Percentiles rank a stretch among this genome's conserved stretches.
phyloP scores from a whole-genome alignment of 2,329 filamentous ascomycete species.

The Leptodontidium sp. region DNA sequence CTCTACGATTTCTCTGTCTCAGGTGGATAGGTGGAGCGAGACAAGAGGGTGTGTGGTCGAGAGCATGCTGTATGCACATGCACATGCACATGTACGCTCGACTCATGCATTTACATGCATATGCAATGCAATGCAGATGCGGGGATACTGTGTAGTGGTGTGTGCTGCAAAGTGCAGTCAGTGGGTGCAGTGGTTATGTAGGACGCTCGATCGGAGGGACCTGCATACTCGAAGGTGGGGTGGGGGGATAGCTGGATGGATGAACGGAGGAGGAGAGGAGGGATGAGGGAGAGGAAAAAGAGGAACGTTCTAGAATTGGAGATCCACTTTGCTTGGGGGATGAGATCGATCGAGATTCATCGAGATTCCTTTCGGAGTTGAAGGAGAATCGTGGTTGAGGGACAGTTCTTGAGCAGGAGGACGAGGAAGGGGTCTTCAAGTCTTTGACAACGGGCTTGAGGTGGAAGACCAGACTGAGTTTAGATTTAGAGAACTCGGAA shows the following conservation, averaged over 20 bases:
- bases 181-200: slow-evolving; percentile 14
- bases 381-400: neutral
- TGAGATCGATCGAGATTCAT: slow-evolving; percentile 1
- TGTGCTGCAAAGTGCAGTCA: neutral
- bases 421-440: neutral
- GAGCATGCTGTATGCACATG: slow-evolving; percentile 12
- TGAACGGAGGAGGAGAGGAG: neutral
- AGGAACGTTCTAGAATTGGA: slow-evolving; percentile 1
- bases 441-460: neutral
- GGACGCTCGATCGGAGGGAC: slow-evolving; percentile 28
- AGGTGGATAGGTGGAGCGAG: neutral
- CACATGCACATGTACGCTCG: slow-evolving; percentile 14
- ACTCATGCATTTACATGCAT: slow-evolving; percentile 20
- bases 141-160: neutral
- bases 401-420: neutral
- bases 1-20: neutral
- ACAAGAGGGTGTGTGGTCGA: slow-evolving; percentile 16
- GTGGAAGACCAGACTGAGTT: neutral
- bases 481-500: neutral
- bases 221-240: slow-evolving; percentile 23
- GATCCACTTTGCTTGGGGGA: neutral
- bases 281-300: neutral
- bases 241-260: neutral
- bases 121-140: slow-evolving; percentile 14
- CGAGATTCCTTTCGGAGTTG: neutral